These are phyloP conservation scores for Penicillium crystallinum DNA, from an alignment of 495 filamentous ascomycete species.

Conservation along the genomic window DNA sequence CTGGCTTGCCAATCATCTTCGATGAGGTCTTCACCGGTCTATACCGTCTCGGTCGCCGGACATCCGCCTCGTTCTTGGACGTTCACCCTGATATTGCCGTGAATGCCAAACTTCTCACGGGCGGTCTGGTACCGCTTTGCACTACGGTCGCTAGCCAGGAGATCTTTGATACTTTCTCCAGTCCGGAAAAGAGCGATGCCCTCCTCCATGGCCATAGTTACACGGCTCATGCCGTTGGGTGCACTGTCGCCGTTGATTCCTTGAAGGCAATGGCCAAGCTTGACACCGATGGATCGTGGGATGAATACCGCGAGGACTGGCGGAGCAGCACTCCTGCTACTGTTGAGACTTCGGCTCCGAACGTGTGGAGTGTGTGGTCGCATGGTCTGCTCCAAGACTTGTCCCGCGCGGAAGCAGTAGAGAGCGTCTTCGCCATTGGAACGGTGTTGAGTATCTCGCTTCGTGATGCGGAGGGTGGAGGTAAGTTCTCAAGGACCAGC, in stretches of 20 bases:
- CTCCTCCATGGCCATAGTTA: constrained; percentile 78
- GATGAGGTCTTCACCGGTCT: constrained; percentile 82
- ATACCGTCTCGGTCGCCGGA: constrained; percentile 66
- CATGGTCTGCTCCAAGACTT: constrained; percentile 49
- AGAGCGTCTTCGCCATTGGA: constrained; percentile 64
- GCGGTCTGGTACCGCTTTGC: constrained; percentile 69
- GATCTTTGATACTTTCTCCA: constrained; percentile 65
- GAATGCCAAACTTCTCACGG: constrained; percentile 74
- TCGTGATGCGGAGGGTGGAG: constrained; percentile 39
- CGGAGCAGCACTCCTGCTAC: constrained; percentile 2
- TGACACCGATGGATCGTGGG: constrained; percentile 49
- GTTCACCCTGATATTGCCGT: constrained; percentile 64
- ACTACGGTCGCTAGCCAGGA: constrained; percentile 63
- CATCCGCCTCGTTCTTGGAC: constrained; percentile 59
- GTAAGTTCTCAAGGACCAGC: constrained; percentile 25
- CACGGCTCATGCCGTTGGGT: constrained; percentile 73
- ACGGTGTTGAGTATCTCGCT: constrained; percentile 64
- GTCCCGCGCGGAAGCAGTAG: constrained; percentile 48
- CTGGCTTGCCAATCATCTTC: constrained; percentile 66
- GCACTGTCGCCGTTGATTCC: constrained; percentile 60
- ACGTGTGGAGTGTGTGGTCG: constrained; percentile 67
- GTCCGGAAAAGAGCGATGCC: constrained; percentile 63
- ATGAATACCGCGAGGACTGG: constrained; percentile 42
- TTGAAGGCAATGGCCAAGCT: constrained; percentile 51
- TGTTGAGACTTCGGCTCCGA: constrained; percentile 5